Conservation (phyloP, 176 grass and related monocot genomes). For the Melocanna baccifera region DNA sequence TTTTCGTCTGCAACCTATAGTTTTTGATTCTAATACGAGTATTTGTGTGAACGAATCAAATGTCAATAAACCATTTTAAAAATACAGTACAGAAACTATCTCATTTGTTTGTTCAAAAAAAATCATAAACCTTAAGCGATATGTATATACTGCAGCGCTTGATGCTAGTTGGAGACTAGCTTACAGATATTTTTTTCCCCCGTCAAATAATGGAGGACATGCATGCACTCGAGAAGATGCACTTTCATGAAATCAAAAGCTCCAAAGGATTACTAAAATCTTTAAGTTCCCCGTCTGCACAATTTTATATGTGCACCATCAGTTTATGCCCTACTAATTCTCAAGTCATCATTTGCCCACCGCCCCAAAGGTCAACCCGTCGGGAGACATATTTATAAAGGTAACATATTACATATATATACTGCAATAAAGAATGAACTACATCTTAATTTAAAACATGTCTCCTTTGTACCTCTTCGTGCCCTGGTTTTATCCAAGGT, state of each 20-base stretch:
- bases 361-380: slow-evolving; percentile 14
- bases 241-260: background rate
- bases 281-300: background rate
- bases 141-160: background rate
- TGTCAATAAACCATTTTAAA: too few relatives aligned
- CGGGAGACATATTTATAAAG: background rate
- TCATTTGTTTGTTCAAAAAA: too few relatives aligned
- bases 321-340: slow-evolving; percentile 14
- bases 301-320: background rate
- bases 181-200: background rate
- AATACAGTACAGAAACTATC: too few relatives aligned
- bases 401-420: background rate
- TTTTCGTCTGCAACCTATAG: too few relatives aligned
- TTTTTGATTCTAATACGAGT: too few relatives aligned
- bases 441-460: background rate
- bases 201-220: background rate
- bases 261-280: background rate
- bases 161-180: background rate
- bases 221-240: background rate
- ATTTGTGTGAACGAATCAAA: too few relatives aligned
- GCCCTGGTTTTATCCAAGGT: too few relatives aligned
- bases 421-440: background rate
- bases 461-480: too few relatives aligned
- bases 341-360: background rate
- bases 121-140: background rate